These are phyloP conservation scores for Leishmania lainsoni DNA, from an alignment of 208 protist species.

Conservation along the genomic window DNA sequence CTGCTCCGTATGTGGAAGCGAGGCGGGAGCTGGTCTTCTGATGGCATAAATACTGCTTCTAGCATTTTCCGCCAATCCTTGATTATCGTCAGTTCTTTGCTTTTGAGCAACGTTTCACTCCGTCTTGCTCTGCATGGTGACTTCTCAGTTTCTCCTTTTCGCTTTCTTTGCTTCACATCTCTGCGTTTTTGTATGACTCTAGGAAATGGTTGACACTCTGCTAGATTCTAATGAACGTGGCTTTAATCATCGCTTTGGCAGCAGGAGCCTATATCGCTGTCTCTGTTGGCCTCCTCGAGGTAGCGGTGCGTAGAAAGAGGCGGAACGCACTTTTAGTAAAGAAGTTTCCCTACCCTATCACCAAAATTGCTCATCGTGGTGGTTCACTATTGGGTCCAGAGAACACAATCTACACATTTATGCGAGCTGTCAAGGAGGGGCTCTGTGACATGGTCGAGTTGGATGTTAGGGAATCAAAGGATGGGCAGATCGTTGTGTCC, in stretches of 20 bases:
- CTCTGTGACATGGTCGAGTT: constrained; percentile 75
- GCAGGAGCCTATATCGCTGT: constrained; percentile 26
- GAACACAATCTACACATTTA: constrained; percentile 84
- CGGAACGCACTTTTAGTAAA: constrained; percentile 36
- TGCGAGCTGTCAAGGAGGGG: constrained; percentile 38
- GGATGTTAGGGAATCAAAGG: constrained; percentile 71
- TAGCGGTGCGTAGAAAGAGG: constrained; percentile 20
- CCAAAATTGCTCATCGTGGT: constrained; percentile 73
- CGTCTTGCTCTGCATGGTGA: background rate
- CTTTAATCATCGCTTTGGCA: background rate
- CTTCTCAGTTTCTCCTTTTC: background rate
- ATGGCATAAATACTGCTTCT: background rate
- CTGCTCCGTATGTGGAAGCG: background rate
- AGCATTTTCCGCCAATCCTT: background rate
- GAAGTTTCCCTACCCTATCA: constrained; percentile 67
- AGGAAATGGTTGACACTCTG: background rate
- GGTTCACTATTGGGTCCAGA: constrained; percentile 74
- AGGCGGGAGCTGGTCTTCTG: background rate
- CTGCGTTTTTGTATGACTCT: background rate
- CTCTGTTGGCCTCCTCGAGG: constrained; percentile 24
- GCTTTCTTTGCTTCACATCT: background rate
- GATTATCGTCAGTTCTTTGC: background rate
- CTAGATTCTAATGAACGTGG: background rate
- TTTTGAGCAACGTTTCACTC: no score
- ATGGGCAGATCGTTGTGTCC: constrained; percentile 67